A percentile compares a stretch with the other conserved stretches of the same genome.
Conservation (phyloP, 495 filamentous ascomycete species). For the Hypoxylon lenormandii region DNA sequence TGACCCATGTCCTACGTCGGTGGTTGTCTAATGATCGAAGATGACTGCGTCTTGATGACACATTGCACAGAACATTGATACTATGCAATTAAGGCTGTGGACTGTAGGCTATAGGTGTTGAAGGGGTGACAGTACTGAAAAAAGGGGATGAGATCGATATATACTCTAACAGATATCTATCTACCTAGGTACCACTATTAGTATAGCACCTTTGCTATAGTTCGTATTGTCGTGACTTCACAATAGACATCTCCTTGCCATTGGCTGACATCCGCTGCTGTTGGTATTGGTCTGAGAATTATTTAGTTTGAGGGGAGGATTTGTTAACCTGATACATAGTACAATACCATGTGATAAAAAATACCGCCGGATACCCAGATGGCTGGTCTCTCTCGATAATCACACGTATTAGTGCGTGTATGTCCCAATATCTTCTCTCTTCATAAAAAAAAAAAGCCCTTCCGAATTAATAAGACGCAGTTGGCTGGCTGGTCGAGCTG, state of each 20-base stretch:
- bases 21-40: constrained; percentile 36
- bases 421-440: not conserved
- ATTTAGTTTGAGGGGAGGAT: not conserved
- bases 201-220: no score
- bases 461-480: constrained; percentile 30
- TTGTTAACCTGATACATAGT: constrained; percentile 1
- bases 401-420: not conserved
- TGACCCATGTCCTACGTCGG: constrained; percentile 33
- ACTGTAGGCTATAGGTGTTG: not conserved
- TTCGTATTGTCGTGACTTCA: not conserved
- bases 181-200: no score
- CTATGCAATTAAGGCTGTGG: constrained; percentile 4
- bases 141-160: no score
- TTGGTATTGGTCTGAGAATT: no score
- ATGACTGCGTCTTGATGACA: constrained; percentile 29
- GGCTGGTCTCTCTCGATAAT: constrained; percentile 23
- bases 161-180: no score
- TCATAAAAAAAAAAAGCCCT: constrained; percentile 20
- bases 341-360: constrained; percentile 36
- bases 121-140: not conserved
- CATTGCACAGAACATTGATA: constrained; percentile 24
- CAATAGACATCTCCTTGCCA: constrained; percentile 6
- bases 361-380: constrained; percentile 40
- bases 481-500: constrained; percentile 33
- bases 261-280: constrained; percentile 3